These are phyloP conservation scores for Daldinia grandis DNA, from an alignment of 495 filamentous ascomycete species.

Conservation along the genomic window DNA sequence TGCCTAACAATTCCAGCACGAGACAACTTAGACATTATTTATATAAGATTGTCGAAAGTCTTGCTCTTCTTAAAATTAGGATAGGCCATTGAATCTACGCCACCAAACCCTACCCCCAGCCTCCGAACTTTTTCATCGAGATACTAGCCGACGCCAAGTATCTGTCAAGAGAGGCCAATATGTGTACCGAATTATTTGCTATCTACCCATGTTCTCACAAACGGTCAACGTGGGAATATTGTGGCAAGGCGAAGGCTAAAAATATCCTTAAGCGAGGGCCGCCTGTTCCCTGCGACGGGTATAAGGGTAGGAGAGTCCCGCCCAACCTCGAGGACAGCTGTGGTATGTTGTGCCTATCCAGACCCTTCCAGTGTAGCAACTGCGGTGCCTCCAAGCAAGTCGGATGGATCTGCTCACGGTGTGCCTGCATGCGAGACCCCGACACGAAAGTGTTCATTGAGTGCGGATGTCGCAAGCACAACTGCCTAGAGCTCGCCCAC, in stretches of 20 bases:
- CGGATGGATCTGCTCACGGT: constrained; percentile 23
- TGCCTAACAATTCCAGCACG: not conserved
- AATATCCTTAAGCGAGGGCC: constrained; percentile 9
- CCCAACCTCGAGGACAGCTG: constrained; percentile 25
- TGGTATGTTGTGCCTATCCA: constrained; percentile 22
- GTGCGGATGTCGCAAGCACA: constrained; percentile 10
- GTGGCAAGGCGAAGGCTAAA: constrained; percentile 24
- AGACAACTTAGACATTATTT: not conserved
- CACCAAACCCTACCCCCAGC: not conserved
- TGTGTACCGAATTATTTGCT: constrained; percentile 10
- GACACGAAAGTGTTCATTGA: constrained; percentile 2
- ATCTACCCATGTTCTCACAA: constrained; percentile 32
- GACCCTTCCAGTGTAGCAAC: constrained; percentile 12
- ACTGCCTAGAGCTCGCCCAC: constrained; percentile 5
- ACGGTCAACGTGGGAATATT: constrained; percentile 14
- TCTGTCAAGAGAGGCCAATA: not conserved
- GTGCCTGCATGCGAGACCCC: not conserved
- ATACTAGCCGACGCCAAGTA: not conserved
- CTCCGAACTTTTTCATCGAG: not conserved
- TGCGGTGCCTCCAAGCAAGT: constrained; percentile 26
- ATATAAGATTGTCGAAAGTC: not conserved
- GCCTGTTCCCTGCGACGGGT: not conserved
- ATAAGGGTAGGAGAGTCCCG: not conserved
- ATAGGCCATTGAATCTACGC: not conserved
- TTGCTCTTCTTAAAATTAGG: not conserved